A percentile compares a stretch with the other conserved stretches of the same genome.
Evolutionary conservation across 225 moss, liverwort and hornwort species (phyloP).

Genomic region (Physcomitrium patens): DNA sequence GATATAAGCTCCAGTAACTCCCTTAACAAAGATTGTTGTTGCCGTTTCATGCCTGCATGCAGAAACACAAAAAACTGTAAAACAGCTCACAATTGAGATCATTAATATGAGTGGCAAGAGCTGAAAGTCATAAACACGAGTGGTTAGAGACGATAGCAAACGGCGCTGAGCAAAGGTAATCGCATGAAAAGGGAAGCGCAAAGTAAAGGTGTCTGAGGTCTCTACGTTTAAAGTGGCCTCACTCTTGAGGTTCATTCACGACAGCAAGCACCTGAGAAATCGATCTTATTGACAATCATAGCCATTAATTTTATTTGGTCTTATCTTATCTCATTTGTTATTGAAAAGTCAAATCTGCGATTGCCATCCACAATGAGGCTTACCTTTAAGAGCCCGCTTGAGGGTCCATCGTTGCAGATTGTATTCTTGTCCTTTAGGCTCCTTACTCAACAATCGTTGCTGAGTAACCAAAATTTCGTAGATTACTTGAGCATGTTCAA

Average conservation of each 20-base stretch:
- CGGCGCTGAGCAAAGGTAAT: background rate
- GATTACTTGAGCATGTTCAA: constrained; percentile 48
- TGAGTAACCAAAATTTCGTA: constrained; percentile 40
- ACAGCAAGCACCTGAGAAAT: too few species aligned
- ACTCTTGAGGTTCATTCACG: background rate
- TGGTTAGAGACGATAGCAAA: too few species aligned
- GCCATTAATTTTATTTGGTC: too few species aligned
- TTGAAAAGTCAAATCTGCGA: background rate
- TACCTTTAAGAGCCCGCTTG: constrained; percentile 25
- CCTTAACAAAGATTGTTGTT: constrained; percentile 35
- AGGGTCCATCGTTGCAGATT: constrained; percentile 13
- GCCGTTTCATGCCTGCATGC: constrained; percentile 34
- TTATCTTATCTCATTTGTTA: too few species aligned
- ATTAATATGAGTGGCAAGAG: background rate
- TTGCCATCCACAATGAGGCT: background rate
- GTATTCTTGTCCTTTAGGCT: constrained; percentile 14
- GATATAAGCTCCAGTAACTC: constrained; percentile 56
- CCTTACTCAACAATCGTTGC: constrained; percentile 29
- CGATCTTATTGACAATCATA: too few species aligned
- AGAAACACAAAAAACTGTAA: background rate
- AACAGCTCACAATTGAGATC: background rate
- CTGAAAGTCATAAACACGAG: too few species aligned
- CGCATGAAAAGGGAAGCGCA: background rate
- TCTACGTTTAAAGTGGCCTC: background rate
- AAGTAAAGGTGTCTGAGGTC: background rate